These are phyloP conservation scores for Limnomonas spitsbergensis DNA, from an alignment of 139 green algal genomes.

Conservation along the genomic window DNA sequence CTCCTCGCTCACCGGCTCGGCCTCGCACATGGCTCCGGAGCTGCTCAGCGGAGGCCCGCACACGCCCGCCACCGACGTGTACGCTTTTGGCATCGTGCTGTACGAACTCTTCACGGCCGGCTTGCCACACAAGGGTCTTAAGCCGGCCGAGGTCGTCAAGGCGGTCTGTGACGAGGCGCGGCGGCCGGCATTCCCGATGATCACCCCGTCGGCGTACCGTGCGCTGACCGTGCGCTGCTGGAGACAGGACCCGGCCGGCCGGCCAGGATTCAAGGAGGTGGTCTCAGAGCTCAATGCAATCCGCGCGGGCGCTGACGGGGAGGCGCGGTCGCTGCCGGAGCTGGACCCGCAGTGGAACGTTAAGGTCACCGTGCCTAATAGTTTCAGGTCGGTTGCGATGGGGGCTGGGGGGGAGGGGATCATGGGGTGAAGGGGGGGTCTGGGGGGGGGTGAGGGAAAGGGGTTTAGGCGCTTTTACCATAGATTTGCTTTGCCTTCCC, in stretches of 20 bases:
- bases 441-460: too few species aligned
- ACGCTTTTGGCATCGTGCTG: constrained; percentile 36
- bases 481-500: too few species aligned
- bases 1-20: too few species aligned
- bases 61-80: too few species aligned
- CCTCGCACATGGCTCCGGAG: neutral
- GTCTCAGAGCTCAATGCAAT: neutral
- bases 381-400: too few species aligned
- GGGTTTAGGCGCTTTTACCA: too few species aligned
- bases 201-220: neutral
- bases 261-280: neutral
- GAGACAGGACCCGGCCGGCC: neutral
- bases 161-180: neutral
- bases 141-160: neutral
- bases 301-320: neutral
- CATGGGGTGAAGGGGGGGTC: too few species aligned
- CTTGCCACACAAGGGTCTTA: neutral
- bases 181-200: neutral
- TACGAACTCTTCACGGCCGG: constrained; percentile 28
- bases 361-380: too few species aligned
- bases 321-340: neutral
- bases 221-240: neutral
- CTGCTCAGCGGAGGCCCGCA: neutral
- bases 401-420: too few species aligned
- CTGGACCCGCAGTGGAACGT: neutral